Evolutionary conservation across 106 monocot species (phyloP).

Genomic region (Allium sativum): DNA sequence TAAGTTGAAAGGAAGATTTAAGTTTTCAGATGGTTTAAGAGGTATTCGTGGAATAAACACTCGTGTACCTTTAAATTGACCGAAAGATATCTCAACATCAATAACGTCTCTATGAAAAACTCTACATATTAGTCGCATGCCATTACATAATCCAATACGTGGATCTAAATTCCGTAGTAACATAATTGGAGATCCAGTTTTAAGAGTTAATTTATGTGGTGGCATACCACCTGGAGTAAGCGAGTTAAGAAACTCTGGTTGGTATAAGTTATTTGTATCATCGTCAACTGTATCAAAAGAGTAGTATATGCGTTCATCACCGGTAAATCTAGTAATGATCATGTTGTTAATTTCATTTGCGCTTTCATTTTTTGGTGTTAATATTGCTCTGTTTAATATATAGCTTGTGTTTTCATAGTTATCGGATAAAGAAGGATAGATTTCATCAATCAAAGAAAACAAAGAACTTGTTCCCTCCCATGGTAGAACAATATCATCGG

Average conservation of each 20-base stretch:
- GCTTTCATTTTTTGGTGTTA: neutral
- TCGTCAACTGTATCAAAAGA: neutral
- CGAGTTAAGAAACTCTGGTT: neutral
- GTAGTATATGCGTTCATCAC: neutral
- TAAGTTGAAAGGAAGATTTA: too few relatives aligned
- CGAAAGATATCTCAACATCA: neutral
- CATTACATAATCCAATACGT: neutral
- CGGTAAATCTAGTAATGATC: neutral
- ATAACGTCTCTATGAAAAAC: neutral
- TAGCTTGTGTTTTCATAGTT: neutral
- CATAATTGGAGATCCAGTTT: neutral
- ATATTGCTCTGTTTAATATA: neutral
- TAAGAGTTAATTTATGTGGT: neutral
- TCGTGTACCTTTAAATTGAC: neutral
- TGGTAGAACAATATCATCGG: neutral
- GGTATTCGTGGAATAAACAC: too few relatives aligned
- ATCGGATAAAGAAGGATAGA: neutral
- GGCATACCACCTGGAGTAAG: neutral
- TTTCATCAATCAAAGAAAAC: neutral
- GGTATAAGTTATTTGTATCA: neutral
- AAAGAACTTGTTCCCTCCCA: neutral
- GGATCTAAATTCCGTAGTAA: neutral
- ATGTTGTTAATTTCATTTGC: neutral
- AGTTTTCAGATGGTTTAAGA: too few relatives aligned
- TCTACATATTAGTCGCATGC: neutral